These are phyloP conservation scores for Phaseolus lunatus DNA, from an alignment of 306 rosid genomes.

Conservation along the genomic window DNA sequence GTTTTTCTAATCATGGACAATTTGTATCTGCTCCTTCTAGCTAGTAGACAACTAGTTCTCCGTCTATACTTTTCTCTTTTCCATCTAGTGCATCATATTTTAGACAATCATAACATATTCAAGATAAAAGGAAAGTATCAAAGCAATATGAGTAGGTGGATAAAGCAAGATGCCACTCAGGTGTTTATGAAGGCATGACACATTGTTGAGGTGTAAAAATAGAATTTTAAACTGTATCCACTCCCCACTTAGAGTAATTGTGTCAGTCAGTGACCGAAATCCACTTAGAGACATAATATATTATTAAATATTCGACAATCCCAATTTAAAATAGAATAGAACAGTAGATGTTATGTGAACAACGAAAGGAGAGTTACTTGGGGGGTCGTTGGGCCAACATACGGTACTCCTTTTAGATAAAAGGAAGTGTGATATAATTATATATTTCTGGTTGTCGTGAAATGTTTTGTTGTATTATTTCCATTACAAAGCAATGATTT, in stretches of 20 bases:
- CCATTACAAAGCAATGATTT: neutral
- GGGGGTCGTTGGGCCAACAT: constrained; percentile 3
- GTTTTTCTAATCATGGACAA: neutral
- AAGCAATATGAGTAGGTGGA: constrained; percentile 22
- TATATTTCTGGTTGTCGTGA: neutral
- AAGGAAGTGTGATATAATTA: neutral
- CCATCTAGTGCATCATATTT: constrained; percentile 33
- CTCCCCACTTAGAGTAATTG: constrained; percentile 23
- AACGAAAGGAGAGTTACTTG: constrained; percentile 3
- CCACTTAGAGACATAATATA: constrained; percentile 15
- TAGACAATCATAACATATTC: constrained; percentile 4
- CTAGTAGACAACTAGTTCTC: constrained; percentile 18
- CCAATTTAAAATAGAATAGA: constrained; percentile 24
- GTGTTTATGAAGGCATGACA: constrained; percentile 29
- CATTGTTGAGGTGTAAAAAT: constrained; percentile 26
- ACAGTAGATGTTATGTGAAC: constrained; percentile 17
- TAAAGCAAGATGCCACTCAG: constrained; percentile 36
- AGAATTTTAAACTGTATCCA: constrained; percentile 30
- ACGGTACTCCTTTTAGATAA: neutral
- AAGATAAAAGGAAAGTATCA: constrained; percentile 22
- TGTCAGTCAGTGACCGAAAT: constrained; percentile 29
- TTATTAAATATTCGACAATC: constrained; percentile 15
- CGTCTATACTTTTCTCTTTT: neutral
- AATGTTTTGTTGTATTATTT: neutral
- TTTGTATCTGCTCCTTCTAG: constrained; percentile 32